Percentiles rank a stretch among this genome's conserved stretches.
phyloP scores from a whole-genome alignment of 2,329 filamentous ascomycete genomes.

The Trichoderma cornu-damae region DNA sequence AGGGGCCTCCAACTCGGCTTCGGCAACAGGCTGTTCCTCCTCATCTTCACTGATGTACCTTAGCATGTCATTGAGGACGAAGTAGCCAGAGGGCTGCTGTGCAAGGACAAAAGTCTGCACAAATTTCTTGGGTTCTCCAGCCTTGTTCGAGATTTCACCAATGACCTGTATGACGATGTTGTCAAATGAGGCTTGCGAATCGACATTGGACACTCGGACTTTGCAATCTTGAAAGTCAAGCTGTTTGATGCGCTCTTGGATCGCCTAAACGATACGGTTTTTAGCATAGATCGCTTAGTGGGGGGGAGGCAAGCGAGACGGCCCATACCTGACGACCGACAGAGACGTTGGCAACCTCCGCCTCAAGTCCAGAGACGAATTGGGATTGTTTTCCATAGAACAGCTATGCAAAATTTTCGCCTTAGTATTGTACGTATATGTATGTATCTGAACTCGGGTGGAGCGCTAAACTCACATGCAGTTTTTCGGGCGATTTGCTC shows the following conservation, averaged over 20 bases:
- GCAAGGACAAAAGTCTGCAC: conserved; percentile 97
- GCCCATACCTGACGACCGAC: conserved; percentile 71
- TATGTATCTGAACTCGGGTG: background rate
- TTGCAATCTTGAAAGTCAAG: conserved; percentile 97
- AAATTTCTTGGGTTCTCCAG: conserved; percentile 87
- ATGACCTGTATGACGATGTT: conserved; percentile 98
- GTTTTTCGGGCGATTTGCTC: conserved; percentile 88
- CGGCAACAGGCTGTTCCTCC: conserved; percentile 58
- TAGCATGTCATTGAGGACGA: conserved; percentile 97
- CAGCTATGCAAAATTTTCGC: conserved; percentile 45
- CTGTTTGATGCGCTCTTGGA: conserved; percentile 88
- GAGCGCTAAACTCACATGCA: conserved; percentile 58
- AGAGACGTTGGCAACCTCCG: conserved; percentile 78
- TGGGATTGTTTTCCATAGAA: conserved; percentile 97
- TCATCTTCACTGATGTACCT: conserved; percentile 82
- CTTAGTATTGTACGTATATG: background rate
- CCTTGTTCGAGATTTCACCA: conserved; percentile 94
- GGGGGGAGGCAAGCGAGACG: background rate
- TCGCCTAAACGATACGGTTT: conserved; percentile 54
- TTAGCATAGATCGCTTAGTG: conserved; percentile 17
- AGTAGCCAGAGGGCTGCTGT: conserved; percentile 94
- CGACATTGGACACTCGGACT: conserved; percentile 95
- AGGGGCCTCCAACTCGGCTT: conserved; percentile 33
- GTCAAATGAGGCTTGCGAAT: conserved; percentile 85
- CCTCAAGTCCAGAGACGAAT: conserved; percentile 87